These are phyloP conservation scores for Coemansia sp. DNA, from an alignment of 192 early-diverging fungal species.

Conservation along the genomic window DNA sequence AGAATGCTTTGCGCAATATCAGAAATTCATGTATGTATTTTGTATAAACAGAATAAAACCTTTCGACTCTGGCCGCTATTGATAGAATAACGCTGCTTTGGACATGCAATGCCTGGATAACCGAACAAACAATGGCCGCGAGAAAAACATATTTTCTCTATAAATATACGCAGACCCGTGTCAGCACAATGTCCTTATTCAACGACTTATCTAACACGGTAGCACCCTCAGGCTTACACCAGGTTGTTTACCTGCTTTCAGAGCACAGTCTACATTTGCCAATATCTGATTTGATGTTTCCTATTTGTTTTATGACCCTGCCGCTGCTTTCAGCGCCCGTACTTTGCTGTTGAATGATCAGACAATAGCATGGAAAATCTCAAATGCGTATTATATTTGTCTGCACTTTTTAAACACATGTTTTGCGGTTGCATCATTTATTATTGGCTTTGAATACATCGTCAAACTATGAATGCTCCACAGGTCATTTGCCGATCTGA, in stretches of 20 bases:
- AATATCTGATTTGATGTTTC: background rate
- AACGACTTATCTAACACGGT: too few species aligned
- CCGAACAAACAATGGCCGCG: slow-evolving; percentile 2
- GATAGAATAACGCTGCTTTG: slow-evolving; percentile 8
- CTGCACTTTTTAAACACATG: background rate
- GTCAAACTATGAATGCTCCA: background rate
- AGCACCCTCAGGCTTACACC: too few species aligned
- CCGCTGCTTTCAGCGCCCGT: too few species aligned
- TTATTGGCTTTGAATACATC: background rate
- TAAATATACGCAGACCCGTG: slow-evolving; percentile 13
- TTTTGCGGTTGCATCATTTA: background rate
- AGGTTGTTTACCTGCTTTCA: too few species aligned
- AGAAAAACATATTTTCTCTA: background rate
- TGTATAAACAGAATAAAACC: background rate
- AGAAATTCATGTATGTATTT: background rate
- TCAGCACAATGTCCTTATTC: background rate
- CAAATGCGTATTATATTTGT: background rate
- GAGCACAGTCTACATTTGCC: background rate
- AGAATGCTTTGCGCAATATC: background rate
- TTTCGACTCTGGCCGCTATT: background rate
- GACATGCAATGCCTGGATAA: slow-evolving; percentile 2
- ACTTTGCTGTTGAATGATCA: background rate
- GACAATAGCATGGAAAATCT: background rate
- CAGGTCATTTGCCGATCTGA: background rate
- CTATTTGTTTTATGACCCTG: background rate